Evolutionary conservation across 345 rosid genomes (phyloP).

Genomic region (Gossypium arboreum): DNA sequence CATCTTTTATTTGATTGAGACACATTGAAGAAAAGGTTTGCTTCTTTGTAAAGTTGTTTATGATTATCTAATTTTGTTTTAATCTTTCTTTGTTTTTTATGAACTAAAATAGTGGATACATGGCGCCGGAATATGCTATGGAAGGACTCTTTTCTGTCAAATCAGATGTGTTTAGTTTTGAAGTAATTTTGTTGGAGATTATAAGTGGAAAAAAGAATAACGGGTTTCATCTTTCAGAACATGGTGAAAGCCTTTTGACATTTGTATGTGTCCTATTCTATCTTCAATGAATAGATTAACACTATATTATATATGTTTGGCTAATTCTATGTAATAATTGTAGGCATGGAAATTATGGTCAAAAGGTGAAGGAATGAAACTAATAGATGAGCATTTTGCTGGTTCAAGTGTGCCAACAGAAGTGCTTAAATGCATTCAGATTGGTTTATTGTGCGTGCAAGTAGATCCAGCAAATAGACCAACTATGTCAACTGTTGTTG

Average conservation of each 20-base stretch:
- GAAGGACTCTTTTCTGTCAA: neutral
- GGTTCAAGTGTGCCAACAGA: slow-evolving; percentile 33
- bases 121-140: slow-evolving; percentile 49
- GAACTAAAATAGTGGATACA: slow-evolving; percentile 35
- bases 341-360: slow-evolving; percentile 17
- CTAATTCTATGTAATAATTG: neutral
- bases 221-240: slow-evolving; percentile 19
- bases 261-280: slow-evolving; percentile 17
- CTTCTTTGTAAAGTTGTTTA: neutral
- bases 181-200: neutral
- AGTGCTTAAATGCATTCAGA: slow-evolving; percentile 24
- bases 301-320: neutral
- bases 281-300: neutral
- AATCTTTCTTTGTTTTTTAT: neutral
- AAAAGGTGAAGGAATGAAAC: neutral
- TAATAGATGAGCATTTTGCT: slow-evolving; percentile 18
- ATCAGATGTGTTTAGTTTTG: neutral
- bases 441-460: slow-evolving; percentile 49
- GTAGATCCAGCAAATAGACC: slow-evolving; percentile 55
- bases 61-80: neutral
- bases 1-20: too few relatives aligned
- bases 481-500: slow-evolving; percentile 37
- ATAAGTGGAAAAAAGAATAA: neutral
- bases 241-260: slow-evolving; percentile 24
- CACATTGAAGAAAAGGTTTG: too few relatives aligned